Percentiles rank a stretch among this genome's conserved stretches.
Evolutionary conservation across 257 asterid genomes (phyloP).

Genomic region (Solanum okadae): DNA sequence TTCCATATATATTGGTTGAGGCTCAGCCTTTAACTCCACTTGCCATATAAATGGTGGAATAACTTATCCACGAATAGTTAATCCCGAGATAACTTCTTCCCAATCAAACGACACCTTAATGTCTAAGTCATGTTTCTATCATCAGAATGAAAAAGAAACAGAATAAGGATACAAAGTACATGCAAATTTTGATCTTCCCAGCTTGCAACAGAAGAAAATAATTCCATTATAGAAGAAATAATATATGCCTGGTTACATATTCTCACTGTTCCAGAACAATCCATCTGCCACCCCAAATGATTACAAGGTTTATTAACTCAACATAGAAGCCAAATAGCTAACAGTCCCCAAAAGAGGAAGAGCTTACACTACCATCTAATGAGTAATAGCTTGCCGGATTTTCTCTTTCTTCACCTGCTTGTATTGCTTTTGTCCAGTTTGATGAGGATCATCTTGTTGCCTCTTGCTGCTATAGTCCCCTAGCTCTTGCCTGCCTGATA

Average conservation of each 20-base stretch:
- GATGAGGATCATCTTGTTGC: not conserved
- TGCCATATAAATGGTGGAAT: too few species aligned
- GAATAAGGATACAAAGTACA: not conserved
- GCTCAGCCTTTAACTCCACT: too few species aligned
- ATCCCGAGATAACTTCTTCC: too few species aligned
- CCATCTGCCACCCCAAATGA: not conserved
- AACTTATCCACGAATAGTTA: too few species aligned
- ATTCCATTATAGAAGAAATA: not conserved
- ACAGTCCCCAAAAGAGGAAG: not conserved
- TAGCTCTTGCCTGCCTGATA: not conserved
- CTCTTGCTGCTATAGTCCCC: not conserved
- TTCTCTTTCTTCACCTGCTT: not conserved
- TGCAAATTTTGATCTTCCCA: not conserved
- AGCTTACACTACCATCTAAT: not conserved
- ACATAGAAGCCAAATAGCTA: not conserved
- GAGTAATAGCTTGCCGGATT: not conserved
- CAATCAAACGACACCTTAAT: not conserved
- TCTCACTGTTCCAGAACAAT: not conserved
- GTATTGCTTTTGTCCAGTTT: not conserved
- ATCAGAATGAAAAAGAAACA: not conserved
- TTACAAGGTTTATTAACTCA: not conserved
- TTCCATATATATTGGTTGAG: too few species aligned
- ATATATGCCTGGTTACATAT: not conserved
- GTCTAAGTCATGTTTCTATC: not conserved
- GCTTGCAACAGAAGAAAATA: not conserved